Base-by-base conservation (phyloP, 768 basidiomycete species). In the Hydnum rufescens region DNA sequence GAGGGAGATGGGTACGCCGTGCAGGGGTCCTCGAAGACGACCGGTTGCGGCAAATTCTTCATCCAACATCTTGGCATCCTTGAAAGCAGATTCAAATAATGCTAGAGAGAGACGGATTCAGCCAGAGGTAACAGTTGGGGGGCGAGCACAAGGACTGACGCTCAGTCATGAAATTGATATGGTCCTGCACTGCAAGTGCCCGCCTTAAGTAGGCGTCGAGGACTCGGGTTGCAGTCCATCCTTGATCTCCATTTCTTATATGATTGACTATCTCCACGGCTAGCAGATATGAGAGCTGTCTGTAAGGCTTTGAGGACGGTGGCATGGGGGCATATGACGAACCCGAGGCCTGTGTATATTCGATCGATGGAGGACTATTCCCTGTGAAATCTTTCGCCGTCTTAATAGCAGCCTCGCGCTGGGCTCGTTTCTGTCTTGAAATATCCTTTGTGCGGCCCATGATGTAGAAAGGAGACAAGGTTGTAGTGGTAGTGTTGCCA, bases 131-230 rank as follows among this genome's bases (percentile, higher is more conserved):
- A 25, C 22, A 49, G 46, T 18, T 30, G 5, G 1, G n/a, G n/a
- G 29, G 32, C 28, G 32, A 19, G 22, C 36, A 39, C n/a, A 3
- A 23, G 42, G 3, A 19, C 13, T 51, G 39, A 82, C 85, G 75
- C 72, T 88, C 85, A 1, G 86, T 89, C 42, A 87, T 58, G 59
- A 82, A 84, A 59, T 87, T 88, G 3, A 78, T 81, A 55, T 67
- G 66, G 31, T 66, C 62, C 8, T 88, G 84, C 2, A 80, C 80
- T 26, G 72, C 62, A 30, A 59, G 69, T 2, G 71, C 72, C n/a
- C 67, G 71, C 5, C 70, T 64, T 32, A 70, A 64, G 63, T 67
- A 64, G 6, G 70, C 70, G 22, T 61, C 73, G 65, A 62, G 68
- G 59, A 65, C 75, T 66, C 71, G 34, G 29, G 58, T 59, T 0